Conservation (phyloP, 176 grass and related monocot species). For the Raddia distichophylla region DNA sequence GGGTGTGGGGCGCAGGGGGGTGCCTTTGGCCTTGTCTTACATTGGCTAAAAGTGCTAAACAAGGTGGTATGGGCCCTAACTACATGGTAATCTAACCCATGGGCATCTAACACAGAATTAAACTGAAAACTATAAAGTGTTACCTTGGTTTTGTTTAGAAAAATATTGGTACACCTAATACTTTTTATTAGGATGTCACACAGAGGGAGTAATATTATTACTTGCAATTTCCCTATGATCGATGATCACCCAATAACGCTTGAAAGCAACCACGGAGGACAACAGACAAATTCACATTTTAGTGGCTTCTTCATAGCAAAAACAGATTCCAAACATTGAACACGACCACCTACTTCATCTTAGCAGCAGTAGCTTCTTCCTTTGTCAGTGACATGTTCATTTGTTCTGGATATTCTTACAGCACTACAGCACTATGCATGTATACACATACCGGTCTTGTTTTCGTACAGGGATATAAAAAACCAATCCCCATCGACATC, state of each 20-base stretch:
- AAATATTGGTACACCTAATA: too few relatives aligned
- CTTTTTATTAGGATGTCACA: too few relatives aligned
- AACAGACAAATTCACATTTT: neutral
- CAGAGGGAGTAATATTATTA: neutral
- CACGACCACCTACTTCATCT: neutral
- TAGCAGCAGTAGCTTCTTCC: neutral
- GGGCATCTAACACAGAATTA: too few relatives aligned
- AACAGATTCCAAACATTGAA: neutral
- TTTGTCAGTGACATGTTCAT: neutral
- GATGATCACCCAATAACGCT: neutral
- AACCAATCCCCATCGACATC: slow-evolving; percentile 33
- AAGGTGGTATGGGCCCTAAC: too few relatives aligned
- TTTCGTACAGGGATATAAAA: slow-evolving; percentile 40
- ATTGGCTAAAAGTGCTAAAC: too few relatives aligned
- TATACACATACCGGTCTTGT: slow-evolving; percentile 22
- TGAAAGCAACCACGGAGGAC: neutral
- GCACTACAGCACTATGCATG: neutral
- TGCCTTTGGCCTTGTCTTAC: too few relatives aligned
- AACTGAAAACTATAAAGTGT: too few relatives aligned
- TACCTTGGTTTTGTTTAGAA: too few relatives aligned
- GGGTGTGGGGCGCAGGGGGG: too few relatives aligned
- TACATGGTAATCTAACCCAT: too few relatives aligned
- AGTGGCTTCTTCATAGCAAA: neutral
- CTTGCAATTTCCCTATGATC: neutral
- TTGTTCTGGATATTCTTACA: neutral